Evolutionary conservation across 2,329 filamentous ascomycete species (phyloP).

Genomic region (Coniella vitis): DNA sequence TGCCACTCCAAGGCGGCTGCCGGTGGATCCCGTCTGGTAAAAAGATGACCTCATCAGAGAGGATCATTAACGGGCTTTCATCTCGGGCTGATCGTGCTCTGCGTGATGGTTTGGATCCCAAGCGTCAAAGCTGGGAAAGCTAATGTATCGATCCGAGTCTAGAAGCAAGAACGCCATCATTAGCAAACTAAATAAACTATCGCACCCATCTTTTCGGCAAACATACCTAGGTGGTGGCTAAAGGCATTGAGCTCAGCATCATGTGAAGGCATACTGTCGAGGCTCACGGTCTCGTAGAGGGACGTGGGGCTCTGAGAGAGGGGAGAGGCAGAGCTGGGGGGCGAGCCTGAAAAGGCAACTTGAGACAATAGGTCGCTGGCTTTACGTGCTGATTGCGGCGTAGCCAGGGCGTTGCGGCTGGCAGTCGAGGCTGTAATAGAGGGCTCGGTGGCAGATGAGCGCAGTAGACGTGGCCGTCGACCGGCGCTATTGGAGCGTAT

Average conservation of each 20-base stretch:
- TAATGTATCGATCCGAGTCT: conserved; percentile 56
- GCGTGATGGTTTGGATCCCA: conserved; percentile 46
- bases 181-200: no score
- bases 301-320: conserved; percentile 28
- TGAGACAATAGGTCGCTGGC: conserved; percentile 50
- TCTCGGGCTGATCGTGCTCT: conserved; percentile 31
- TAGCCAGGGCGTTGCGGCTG: conserved; percentile 43
- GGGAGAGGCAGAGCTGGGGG: conserved; percentile 28
- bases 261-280: conserved; percentile 18
- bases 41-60: not conserved
- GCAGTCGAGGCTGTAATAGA: conserved; percentile 51
- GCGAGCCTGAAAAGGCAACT: conserved; percentile 42
- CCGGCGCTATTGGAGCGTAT: conserved; percentile 30
- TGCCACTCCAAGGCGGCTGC: no score
- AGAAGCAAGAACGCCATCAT: conserved; percentile 16
- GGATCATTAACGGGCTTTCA: conserved; percentile 24
- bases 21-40: conserved; percentile 1
- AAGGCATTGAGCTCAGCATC: conserved; percentile 11
- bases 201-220: no score
- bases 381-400: conserved; percentile 39
- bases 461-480: conserved; percentile 46
- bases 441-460: conserved; percentile 50
- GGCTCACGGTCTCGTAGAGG: conserved; percentile 25
- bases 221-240: conserved; percentile 14
- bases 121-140: conserved; percentile 67